Percentiles rank a stretch among this genome's conserved stretches.
Evolutionary conservation across 805 yeast species (phyloP).

Genomic region (Ogataea degrootiae): DNA sequence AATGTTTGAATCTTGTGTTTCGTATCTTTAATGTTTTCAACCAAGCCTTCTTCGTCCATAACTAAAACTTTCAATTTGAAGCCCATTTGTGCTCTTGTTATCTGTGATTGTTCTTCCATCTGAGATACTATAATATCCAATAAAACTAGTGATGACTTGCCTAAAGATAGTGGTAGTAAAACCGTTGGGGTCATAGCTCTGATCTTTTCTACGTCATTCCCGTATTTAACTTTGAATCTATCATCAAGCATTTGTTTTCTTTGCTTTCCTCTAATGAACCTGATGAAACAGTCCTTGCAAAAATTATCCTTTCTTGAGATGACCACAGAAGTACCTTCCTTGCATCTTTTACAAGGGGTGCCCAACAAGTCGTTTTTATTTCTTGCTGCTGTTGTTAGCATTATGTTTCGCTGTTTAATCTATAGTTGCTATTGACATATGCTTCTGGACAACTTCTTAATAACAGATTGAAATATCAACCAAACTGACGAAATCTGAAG

Average conservation of each 20-base stretch:
- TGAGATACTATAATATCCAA: constrained; percentile 61
- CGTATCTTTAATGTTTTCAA: constrained; percentile 7
- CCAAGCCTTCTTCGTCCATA: constrained; percentile 35
- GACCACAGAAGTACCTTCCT: constrained; percentile 35
- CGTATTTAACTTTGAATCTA: constrained; percentile 66
- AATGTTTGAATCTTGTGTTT: constrained; percentile 1
- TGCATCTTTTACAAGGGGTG: constrained; percentile 46
- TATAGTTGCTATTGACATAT: too few relatives aligned
- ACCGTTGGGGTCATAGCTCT: constrained; percentile 36
- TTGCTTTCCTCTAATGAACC: constrained; percentile 74
- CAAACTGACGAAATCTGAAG: neutral
- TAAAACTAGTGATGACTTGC: constrained; percentile 60
- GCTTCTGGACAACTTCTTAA: too few relatives aligned
- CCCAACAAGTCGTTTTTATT: constrained; percentile 3
- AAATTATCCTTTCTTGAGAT: constrained; percentile 60
- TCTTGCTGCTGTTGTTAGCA: neutral
- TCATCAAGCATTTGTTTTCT: constrained; percentile 73
- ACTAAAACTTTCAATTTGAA: constrained; percentile 52
- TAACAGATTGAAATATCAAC: too few relatives aligned
- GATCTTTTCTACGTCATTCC: constrained; percentile 28
- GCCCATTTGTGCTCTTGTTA: constrained; percentile 63
- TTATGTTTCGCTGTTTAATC: neutral
- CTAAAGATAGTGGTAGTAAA: constrained; percentile 62
- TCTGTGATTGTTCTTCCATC: constrained; percentile 52
- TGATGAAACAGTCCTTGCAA: constrained; percentile 62